Percentiles rank a stretch among this genome's conserved stretches.
These are phyloP conservation scores for Fabrea salina DNA, from an alignment of 169 alveolate species.

Conservation along the genomic window DNA sequence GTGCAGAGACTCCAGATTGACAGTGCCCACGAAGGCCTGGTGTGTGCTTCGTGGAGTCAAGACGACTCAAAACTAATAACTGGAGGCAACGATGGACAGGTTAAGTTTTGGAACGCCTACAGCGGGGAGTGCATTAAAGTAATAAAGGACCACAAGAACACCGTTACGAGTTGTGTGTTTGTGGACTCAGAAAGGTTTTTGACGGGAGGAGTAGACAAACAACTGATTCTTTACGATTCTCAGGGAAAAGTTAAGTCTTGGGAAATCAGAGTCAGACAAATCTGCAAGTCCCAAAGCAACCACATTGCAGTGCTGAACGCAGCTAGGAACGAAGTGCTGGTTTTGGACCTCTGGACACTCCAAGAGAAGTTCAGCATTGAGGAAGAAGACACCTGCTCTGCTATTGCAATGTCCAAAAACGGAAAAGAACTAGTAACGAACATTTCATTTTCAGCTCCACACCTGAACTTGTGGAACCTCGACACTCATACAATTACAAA, in stretches of 20 bases:
- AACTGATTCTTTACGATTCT: conserved; percentile 13
- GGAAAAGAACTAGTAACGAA: conserved; percentile 41
- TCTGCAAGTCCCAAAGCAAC: conserved; percentile 6
- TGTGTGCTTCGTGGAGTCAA: background rate
- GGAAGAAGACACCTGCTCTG: conserved; percentile 23
- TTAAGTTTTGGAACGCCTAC: conserved; percentile 11
- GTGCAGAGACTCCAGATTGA: background rate
- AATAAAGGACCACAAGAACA: conserved; percentile 13
- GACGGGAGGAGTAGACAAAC: conserved; percentile 27
- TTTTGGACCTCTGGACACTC: background rate
- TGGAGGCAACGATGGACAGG: background rate
- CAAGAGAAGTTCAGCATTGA: conserved; percentile 12
- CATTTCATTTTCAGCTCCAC: conserved; percentile 31
- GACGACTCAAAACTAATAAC: conserved; percentile 12
- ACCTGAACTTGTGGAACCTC: conserved; percentile 35
- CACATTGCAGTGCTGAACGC: conserved; percentile 28
- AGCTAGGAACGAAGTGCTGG: conserved; percentile 12
- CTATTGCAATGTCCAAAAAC: conserved; percentile 31
- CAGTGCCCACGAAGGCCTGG: conserved; percentile 4
- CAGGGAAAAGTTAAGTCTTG: background rate
- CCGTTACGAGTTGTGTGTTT: conserved; percentile 2
- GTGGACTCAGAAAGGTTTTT: background rate
- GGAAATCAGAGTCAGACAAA: background rate
- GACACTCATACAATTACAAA: background rate
- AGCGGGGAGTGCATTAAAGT: background rate